Evolutionary conservation across 768 basidiomycete genomes (phyloP).

Genomic region (Suillus paluster): DNA sequence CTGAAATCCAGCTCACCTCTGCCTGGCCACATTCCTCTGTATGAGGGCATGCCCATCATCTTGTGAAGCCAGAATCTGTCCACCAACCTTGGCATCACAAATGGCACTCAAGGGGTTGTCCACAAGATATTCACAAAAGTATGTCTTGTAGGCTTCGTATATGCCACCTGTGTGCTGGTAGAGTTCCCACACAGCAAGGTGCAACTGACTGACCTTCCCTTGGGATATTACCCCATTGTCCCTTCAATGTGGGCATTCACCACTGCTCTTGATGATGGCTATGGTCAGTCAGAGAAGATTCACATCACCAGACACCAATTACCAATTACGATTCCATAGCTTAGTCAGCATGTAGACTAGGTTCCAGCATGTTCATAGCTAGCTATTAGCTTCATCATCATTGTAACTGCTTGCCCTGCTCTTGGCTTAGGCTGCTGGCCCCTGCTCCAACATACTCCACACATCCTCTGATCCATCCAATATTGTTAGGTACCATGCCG

Average conservation of each 20-base stretch:
- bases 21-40: slow-evolving; percentile 28
- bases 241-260: slow-evolving; percentile 16
- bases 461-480: too few relatives aligned
- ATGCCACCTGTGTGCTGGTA: too few relatives aligned
- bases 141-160: neutral
- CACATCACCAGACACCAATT: slow-evolving; percentile 18
- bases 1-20: slow-evolving; percentile 10
- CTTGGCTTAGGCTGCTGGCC: too few relatives aligned
- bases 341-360: too few relatives aligned
- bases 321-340: too few relatives aligned
- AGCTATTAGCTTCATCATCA: too few relatives aligned
- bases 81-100: slow-evolving; percentile 32
- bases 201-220: slow-evolving; percentile 18
- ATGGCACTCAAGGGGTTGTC: slow-evolving; percentile 34
- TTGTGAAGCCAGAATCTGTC: slow-evolving; percentile 28
- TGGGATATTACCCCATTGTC: slow-evolving; percentile 19
- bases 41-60: slow-evolving; percentile 37
- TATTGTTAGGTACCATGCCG: too few relatives aligned
- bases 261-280: neutral
- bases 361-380: too few relatives aligned
- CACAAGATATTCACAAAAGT: slow-evolving; percentile 6
- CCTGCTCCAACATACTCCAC: too few relatives aligned
- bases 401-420: too few relatives aligned
- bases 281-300: slow-evolving; percentile 4
- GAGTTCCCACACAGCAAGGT: too few relatives aligned